Base-by-base conservation (phyloP, 352 stramenopile genomes). In the Phytophthora pinifolia region DNA sequence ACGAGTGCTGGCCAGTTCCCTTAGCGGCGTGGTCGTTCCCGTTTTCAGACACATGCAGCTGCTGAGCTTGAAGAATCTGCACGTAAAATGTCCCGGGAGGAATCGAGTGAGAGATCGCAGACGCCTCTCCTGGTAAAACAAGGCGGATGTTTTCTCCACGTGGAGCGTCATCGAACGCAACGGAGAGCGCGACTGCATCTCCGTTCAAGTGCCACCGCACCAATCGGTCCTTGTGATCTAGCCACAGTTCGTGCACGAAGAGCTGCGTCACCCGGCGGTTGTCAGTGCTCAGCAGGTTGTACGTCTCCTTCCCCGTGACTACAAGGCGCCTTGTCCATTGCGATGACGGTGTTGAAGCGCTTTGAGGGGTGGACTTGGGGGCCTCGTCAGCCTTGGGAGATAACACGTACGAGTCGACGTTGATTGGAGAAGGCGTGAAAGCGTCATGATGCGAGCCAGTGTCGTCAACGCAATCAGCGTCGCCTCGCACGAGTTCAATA, bases 151-250 rank as follows among this genome's bases (percentile, higher is more conserved):
- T 87, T 53, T 93, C 79, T 35, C 83, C 83, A 35, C 81, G 70
- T 3, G 67, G 46, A 1, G 68, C 72, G 31, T 82, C 76, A 33
- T 93, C 83, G 47, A 93, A 93, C 12, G 83, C 79, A 46, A 93
- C 80, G 0, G 83, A 93, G 6, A 93, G 69, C 8, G 80, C 83
- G 5, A 93, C 83, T 1, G 83, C 79, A 29, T 93, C 83, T 37
- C 83, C 83, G 34, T 91, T 93, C 41, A 93, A 68, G 62, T 93
- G 83, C 83, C 83, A 94, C 8, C 83, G 81, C 33, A 94, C 83
- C 32, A 94, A 65, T 6, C 83, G 76, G 30, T 89, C 70, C 50
- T 94, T 94, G 58, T 90, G 83, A 55, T 94, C 83, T 20, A 94
- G 59, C 83, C 83, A 94, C 3, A 94, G 43, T 37, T 94, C 83